Conservation (phyloP, 768 basidiomycete species). For the Suillus fuscotomentosus region DNA sequence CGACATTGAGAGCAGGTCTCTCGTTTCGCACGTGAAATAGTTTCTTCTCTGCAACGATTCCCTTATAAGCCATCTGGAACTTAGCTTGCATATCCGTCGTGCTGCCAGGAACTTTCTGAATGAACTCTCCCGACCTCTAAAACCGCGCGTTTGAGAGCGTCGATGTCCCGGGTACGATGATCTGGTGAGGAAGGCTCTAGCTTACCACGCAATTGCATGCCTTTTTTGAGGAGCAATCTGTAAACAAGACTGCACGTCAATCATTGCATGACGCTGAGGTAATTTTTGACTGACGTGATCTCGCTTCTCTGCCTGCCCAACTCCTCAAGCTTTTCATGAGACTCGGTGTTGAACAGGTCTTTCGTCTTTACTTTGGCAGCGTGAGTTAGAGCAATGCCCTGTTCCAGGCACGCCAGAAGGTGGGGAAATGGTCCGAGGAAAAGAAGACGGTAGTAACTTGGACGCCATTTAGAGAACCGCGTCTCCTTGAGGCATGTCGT, state of each 20-base stretch:
- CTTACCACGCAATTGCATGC: slow-evolving; percentile 24
- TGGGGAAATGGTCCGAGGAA: slow-evolving; percentile 40
- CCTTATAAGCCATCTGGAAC: slow-evolving; percentile 30
- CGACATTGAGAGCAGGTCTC: slow-evolving; percentile 21
- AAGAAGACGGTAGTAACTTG: slow-evolving; percentile 32
- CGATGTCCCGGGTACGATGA: slow-evolving; percentile 24
- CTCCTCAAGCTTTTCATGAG: slow-evolving; percentile 36
- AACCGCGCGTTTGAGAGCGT: slow-evolving; percentile 26
- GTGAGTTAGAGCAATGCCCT: slow-evolving; percentile 19
- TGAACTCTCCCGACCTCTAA: slow-evolving; percentile 26
- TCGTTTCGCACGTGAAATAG: neutral
- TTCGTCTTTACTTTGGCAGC: slow-evolving; percentile 32
- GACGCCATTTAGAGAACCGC: slow-evolving; percentile 26
- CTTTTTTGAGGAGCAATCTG: slow-evolving; percentile 28
- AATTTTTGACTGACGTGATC: slow-evolving; percentile 30
- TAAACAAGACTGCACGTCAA: neutral
- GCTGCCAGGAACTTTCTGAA: slow-evolving; percentile 23
- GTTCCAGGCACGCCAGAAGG: slow-evolving; percentile 40
- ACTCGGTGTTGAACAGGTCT: slow-evolving; percentile 17
- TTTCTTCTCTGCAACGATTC: slow-evolving; percentile 27
- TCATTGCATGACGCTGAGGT: neutral
- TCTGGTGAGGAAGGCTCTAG: slow-evolving; percentile 31
- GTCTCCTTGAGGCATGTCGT: slow-evolving; percentile 26
- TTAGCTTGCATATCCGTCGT: slow-evolving; percentile 20
- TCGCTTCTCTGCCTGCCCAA: slow-evolving; percentile 26